Base-by-base conservation (phyloP, 805 yeast genomes). In the Kodamaea lidongshanica region DNA sequence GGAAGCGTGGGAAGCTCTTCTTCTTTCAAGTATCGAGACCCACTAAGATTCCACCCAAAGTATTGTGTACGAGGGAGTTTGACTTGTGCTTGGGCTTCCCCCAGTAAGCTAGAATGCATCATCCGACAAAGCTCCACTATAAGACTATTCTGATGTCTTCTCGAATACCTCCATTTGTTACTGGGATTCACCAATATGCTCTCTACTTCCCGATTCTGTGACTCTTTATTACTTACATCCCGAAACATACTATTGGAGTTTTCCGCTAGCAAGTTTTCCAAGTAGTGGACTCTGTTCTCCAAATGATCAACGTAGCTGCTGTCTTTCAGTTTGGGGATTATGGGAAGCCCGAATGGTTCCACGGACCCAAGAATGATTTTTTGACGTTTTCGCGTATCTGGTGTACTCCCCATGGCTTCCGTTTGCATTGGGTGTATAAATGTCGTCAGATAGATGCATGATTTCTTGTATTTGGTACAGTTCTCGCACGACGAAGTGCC, bases 31-130 rank as follows among this genome's bases (percentile, higher is more conserved):
- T 72, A 77, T 42, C 67, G 69, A 16, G 64, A 64, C 1, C 82
- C 82, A n/a, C 69, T 58, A 71, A 75, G 55, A 45, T 77, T 77
- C 81, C 82, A 77, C 10, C 79, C 81, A 42, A 72, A 77, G 29
- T 64, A 69, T 44, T 77, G 79, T n/a, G 65, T 56, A 26, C 81
- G 50, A 4, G 81, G 81, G n/a, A 69, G 37, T 8, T 52, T 42
- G 9, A 73, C 57, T 10, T 54, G 45, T 13, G 48, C 40, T 27
- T 53, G 50, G 33, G 54, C 51, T 11, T 59, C 57, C 5, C 51
- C 51, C 6, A 55, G 40, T 7, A 73, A 52, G 20, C 56, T 39
- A 7, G 53, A 40, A 35, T 50, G 50, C 34, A 62, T 38, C 8
- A 53, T 37, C 12, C 42, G 34, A 15, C 72, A 70, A 24, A 71